Evolutionary conservation across 75 land plant species (phyloP).

Genomic region (Gnetum montanum): DNA sequence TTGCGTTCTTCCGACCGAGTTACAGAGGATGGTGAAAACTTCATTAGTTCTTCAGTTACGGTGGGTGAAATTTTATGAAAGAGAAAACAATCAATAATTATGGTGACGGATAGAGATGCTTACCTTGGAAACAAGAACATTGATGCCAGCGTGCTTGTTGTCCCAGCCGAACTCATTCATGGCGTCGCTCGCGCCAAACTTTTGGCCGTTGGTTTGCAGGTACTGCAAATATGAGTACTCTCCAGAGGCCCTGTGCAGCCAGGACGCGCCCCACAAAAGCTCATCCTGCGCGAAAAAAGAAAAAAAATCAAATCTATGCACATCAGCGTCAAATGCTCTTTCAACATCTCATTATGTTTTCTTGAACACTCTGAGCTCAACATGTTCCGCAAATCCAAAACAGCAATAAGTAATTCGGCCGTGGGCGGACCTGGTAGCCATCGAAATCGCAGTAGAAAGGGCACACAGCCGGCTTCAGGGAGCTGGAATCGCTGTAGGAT

Average conservation of each 20-base stretch:
- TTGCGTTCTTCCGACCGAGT: neutral
- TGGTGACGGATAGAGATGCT: neutral
- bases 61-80: neutral
- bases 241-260: conserved; percentile 61
- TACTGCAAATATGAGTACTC: conserved; percentile 37
- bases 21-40: neutral
- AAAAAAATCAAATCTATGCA: neutral
- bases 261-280: conserved; percentile 90
- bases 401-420: neutral
- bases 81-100: neutral
- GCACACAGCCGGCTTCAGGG: conserved; percentile 47
- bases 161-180: conserved; percentile 77
- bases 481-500: conserved; percentile 60
- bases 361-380: neutral
- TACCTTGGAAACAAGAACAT: conserved; percentile 70
- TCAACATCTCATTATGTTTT: neutral
- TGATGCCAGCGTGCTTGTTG: conserved; percentile 77
- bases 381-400: neutral
- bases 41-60: too few relatives aligned
- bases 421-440: conserved; percentile 52
- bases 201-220: conserved; percentile 52
- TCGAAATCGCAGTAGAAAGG: conserved; percentile 88
- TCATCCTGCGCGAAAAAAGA: conserved; percentile 50
- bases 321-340: neutral
- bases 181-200: conserved; percentile 42